A percentile compares a stretch with the other conserved stretches of the same genome.
Conservation (phyloP, 2,329 filamentous ascomycete species). For the Zopfia rhizophila region DNA sequence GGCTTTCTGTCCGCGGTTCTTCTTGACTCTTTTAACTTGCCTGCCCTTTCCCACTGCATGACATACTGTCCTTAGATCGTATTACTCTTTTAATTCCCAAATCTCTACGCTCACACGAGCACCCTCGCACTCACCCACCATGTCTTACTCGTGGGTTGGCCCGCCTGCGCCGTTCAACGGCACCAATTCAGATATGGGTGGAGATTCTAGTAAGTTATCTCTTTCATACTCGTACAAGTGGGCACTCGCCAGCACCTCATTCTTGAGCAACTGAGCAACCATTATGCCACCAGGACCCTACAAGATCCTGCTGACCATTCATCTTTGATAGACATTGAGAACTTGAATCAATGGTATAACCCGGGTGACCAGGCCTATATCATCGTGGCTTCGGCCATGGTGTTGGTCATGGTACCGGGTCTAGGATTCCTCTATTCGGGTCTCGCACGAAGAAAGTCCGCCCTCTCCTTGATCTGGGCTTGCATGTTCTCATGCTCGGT, state of each 20-base stretch:
- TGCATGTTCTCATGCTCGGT: conserved; percentile 94
- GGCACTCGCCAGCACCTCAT: conserved; percentile 12
- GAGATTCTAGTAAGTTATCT: conserved; percentile 76
- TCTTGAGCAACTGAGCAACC: conserved; percentile 7
- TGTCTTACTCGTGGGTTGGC: conserved; percentile 62
- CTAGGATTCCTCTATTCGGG: conserved; percentile 98
- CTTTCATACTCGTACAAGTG: conserved; percentile 33
- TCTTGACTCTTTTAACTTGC: conserved; percentile 15
- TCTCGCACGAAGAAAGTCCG: conserved; percentile 96
- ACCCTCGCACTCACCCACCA: conserved; percentile 34
- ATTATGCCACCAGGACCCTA: background rate
- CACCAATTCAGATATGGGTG: conserved; percentile 71
- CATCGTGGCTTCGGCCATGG: conserved; percentile 88
- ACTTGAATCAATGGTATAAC: conserved; percentile 96
- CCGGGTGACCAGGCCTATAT: conserved; percentile 95
- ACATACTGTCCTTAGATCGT: background rate
- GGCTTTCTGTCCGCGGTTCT: conserved; percentile 22
- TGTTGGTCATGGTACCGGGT: conserved; percentile 94
- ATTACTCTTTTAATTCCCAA: conserved; percentile 9
- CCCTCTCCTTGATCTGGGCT: conserved; percentile 95
- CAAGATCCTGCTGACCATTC: background rate
- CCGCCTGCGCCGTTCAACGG: conserved; percentile 60
- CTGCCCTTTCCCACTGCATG: conserved; percentile 21
- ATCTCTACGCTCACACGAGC: conserved; percentile 17
- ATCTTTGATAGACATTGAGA: conserved; percentile 72